A percentile compares a stretch with the other conserved stretches of the same genome.
These are phyloP conservation scores for Porphyra umbilicalis DNA, from an alignment of 31 red algal species.

Conservation along the genomic window DNA sequence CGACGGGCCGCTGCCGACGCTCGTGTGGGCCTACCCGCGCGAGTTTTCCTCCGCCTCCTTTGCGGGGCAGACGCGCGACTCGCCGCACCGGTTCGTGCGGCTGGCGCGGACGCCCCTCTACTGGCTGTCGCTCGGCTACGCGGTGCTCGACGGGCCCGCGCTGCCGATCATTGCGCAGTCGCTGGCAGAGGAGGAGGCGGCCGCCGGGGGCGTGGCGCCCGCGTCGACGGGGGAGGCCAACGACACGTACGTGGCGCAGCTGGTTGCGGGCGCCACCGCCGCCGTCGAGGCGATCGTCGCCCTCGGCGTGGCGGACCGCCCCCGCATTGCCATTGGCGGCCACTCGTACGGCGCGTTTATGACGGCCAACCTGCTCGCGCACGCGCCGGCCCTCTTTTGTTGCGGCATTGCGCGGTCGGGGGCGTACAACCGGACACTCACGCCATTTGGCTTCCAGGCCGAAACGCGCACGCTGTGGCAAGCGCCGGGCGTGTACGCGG, in stretches of 20 bases:
- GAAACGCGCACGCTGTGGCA: conserved; percentile 91
- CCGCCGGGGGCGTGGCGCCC: not conserved
- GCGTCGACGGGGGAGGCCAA: conserved; percentile 73
- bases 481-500: conserved; percentile 62
- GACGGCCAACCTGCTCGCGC: conserved; percentile 85
- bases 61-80: conserved; percentile 83
- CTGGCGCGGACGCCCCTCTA: conserved; percentile 88
- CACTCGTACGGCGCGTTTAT: conserved; percentile 97
- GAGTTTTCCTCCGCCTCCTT: conserved; percentile 71
- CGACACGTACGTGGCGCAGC: conserved; percentile 79
- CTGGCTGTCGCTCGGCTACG: conserved; percentile 90
- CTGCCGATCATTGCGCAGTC: conserved; percentile 75
- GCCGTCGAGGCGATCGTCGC: conserved; percentile 79
- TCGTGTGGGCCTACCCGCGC: conserved; percentile 96
- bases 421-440: conserved; percentile 96
- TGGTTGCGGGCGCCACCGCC: conserved; percentile 75
- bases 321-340: conserved; percentile 78
- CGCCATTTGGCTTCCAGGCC: conserved; percentile 93
- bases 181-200: not conserved
- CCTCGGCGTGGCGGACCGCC: conserved; percentile 40
- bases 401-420: conserved; percentile 97
- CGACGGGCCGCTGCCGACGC: conserved; percentile 67
- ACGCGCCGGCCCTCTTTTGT: conserved; percentile 87
- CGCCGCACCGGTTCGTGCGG: conserved; percentile 75
- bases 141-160: conserved; percentile 81